These are phyloP conservation scores for Buxus sempervirens DNA, from an alignment of 164 flowering plant genomes.

Conservation along the genomic window DNA sequence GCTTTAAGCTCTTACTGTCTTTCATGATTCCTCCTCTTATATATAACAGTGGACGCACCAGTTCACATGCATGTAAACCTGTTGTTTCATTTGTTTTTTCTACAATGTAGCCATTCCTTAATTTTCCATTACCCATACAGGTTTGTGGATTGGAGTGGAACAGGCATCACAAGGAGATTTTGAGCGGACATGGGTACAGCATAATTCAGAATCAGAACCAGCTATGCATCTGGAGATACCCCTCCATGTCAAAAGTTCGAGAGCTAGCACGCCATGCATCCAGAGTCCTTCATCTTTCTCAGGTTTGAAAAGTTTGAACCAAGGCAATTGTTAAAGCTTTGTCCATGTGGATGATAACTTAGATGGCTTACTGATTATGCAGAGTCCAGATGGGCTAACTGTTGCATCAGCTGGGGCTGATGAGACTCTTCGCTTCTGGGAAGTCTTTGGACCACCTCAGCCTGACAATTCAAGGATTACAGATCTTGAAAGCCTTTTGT, in stretches of 20 bases:
- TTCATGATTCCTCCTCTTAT: background rate
- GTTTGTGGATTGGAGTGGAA: slow-evolving; percentile 57
- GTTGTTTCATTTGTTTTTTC: background rate
- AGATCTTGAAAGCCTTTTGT: slow-evolving; percentile 32
- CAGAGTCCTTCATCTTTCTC: slow-evolving; percentile 45
- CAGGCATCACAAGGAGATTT: slow-evolving; percentile 50
- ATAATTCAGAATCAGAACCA: slow-evolving; percentile 18
- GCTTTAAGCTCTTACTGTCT: background rate
- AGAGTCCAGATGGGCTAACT: slow-evolving; percentile 59
- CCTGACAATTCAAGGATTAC: slow-evolving; percentile 13
- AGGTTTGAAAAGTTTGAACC: slow-evolving; percentile 28
- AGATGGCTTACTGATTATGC: slow-evolving; percentile 13
- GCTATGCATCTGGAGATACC: slow-evolving; percentile 52
- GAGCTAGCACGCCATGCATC: slow-evolving; percentile 26
- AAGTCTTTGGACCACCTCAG: slow-evolving; percentile 37
- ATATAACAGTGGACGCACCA: no score
- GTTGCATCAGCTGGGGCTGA: slow-evolving; percentile 48
- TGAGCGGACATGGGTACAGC: slow-evolving; percentile 52
- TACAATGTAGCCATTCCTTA: background rate
- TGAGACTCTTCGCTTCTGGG: slow-evolving; percentile 55
- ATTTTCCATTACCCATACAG: slow-evolving; percentile 21
- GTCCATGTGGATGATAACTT: background rate
- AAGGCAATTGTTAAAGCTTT: no score
- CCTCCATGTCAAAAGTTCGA: slow-evolving; percentile 43
- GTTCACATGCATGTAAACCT: background rate